These are phyloP conservation scores for Rhododendron ferrugineum DNA, from an alignment of 148 eudicot species.

Conservation along the genomic window DNA sequence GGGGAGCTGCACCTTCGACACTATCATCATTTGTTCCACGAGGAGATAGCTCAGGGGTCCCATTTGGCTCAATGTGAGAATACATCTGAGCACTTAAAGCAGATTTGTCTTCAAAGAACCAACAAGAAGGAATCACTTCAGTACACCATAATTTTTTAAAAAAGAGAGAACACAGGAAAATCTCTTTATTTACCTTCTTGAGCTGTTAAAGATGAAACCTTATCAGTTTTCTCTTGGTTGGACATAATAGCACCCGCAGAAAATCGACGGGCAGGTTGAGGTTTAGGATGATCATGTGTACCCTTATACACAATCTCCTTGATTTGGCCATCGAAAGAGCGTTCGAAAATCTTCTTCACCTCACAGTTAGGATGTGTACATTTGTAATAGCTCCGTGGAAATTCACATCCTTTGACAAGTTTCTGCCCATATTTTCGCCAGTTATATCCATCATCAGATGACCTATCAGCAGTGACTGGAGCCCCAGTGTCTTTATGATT, in stretches of 20 bases:
- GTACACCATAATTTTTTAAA: slow-evolving; percentile 11
- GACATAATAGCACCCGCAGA: slow-evolving; percentile 73
- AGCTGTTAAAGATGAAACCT: slow-evolving; percentile 35
- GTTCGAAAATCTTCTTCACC: slow-evolving; percentile 94
- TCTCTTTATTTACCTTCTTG: slow-evolving; percentile 58
- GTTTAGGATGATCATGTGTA: slow-evolving; percentile 92
- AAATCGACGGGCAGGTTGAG: slow-evolving; percentile 81
- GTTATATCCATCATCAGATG: slow-evolving; percentile 94
- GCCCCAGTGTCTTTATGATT: slow-evolving; percentile 49
- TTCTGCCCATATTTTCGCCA: slow-evolving; percentile 99
- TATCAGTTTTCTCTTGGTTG: slow-evolving; percentile 62
- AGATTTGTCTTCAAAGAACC: slow-evolving; percentile 40
- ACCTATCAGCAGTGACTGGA: slow-evolving; percentile 53
- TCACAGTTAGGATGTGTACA: slow-evolving; percentile 96
- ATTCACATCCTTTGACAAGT: slow-evolving; percentile 97
- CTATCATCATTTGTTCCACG: slow-evolving; percentile 46
- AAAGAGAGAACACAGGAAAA: slow-evolving; percentile 8
- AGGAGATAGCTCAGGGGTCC: slow-evolving; percentile 57
- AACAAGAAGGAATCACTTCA: slow-evolving; percentile 1
- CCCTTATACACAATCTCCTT: slow-evolving; percentile 92
- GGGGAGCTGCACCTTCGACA: slow-evolving; percentile 45
- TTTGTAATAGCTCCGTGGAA: slow-evolving; percentile 95
- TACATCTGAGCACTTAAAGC: slow-evolving; percentile 32
- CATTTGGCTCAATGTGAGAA: slow-evolving; percentile 42
- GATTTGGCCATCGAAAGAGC: slow-evolving; percentile 81